Conservation (phyloP, 139 green algal genomes). For the Ettlia oleoabundans region DNA sequence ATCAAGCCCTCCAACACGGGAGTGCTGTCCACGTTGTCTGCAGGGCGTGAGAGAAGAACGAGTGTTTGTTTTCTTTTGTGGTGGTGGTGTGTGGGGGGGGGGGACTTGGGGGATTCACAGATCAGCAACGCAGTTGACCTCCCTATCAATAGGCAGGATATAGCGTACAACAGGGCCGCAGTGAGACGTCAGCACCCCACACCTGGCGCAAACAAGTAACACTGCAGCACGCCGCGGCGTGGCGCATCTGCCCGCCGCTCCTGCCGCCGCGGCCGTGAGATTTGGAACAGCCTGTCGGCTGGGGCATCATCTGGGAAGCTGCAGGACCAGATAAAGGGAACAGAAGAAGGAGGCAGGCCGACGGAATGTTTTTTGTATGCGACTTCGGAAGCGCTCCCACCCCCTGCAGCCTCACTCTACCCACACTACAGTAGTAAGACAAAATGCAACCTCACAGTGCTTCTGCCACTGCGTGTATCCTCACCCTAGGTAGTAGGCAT, state of each 20-base stretch:
- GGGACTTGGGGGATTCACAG: too few relatives aligned
- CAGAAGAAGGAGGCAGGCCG: not conserved
- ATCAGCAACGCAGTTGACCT: too few relatives aligned
- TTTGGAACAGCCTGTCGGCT: slow-evolving; percentile 44
- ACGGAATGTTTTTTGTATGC: too few relatives aligned
- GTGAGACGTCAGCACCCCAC: not conserved
- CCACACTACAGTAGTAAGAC: too few relatives aligned
- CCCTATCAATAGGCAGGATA: too few relatives aligned
- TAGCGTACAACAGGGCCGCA: not conserved
- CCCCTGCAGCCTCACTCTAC: too few relatives aligned
- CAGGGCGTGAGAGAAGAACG: not conserved
- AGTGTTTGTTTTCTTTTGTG: too few relatives aligned
- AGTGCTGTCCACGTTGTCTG: slow-evolving; percentile 57
- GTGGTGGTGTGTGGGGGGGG: too few relatives aligned
- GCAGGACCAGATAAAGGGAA: not conserved
- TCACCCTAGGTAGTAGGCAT: slow-evolving; percentile 84
- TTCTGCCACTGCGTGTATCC: not conserved
- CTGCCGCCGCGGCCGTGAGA: slow-evolving; percentile 48
- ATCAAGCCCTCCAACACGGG: slow-evolving; percentile 64
- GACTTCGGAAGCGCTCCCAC: too few relatives aligned
- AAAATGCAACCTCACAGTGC: too few relatives aligned
- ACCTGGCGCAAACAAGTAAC: slow-evolving; percentile 53
- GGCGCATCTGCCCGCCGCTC: slow-evolving; percentile 49
- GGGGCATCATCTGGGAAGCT: slow-evolving; percentile 44
- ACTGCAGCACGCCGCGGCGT: slow-evolving; percentile 44